phyloP scores from a whole-genome alignment of 805 yeast genomes.

The Starmera quercuum region DNA sequence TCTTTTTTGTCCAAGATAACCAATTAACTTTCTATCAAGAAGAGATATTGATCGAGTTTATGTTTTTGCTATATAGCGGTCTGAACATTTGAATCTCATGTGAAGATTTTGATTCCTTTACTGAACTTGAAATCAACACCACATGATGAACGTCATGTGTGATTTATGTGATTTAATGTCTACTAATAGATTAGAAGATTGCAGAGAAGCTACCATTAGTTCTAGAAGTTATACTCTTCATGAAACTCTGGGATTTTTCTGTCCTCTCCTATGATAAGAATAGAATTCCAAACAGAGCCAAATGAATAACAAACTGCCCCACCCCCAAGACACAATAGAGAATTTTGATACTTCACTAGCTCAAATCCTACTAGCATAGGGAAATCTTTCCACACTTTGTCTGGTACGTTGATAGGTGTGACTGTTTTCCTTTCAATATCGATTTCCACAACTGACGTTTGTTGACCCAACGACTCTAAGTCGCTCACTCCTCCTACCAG shows the following conservation, averaged over 20 bases:
- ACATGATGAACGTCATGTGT: too few species aligned
- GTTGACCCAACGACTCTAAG: conserved; percentile 22
- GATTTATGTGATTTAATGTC: too few species aligned
- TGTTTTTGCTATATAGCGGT: too few species aligned
- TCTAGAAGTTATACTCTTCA: too few species aligned
- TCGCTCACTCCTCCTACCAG: conserved; percentile 55
- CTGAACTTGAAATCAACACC: too few species aligned
- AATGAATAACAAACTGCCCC: conserved; percentile 82
- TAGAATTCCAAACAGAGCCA: conserved; percentile 48
- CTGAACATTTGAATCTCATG: too few species aligned
- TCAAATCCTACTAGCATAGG: conserved; percentile 52
- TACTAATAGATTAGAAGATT: too few species aligned
- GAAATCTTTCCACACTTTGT: conserved; percentile 29
- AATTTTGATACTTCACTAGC: conserved; percentile 19
- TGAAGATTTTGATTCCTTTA: too few species aligned
- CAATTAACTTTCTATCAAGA: too few species aligned
- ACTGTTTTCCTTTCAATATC: conserved; percentile 16
- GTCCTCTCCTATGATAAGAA: conserved; percentile 6
- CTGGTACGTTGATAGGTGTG: conserved; percentile 22
- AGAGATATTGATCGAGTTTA: too few species aligned
- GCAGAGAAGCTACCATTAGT: too few species aligned
- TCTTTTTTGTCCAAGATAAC: background rate
- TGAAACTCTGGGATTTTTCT: conserved; percentile 1
- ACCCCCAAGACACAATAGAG: conserved; percentile 40
- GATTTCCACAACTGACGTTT: conserved; percentile 30